These are phyloP conservation scores for Calonectria pseudoturangicola DNA, from an alignment of 2,329 filamentous ascomycete genomes.

Conservation along the genomic window DNA sequence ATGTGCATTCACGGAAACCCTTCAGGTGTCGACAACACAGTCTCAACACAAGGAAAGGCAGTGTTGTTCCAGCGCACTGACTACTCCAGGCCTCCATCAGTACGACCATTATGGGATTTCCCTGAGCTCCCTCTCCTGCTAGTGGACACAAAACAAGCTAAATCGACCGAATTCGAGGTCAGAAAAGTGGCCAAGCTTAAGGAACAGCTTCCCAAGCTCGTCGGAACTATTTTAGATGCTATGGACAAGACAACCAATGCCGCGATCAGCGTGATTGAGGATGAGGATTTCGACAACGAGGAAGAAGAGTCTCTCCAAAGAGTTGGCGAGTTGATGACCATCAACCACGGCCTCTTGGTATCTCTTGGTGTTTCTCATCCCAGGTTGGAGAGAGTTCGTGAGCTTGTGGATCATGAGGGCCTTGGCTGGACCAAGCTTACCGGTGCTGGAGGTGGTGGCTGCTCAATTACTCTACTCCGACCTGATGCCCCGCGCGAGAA, in stretches of 20 bases:
- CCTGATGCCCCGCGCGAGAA: conserved; percentile 75
- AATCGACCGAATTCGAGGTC: conserved; percentile 90
- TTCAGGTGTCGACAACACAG: conserved; percentile 97
- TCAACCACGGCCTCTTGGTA: conserved; percentile 96
- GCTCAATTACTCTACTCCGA: conserved; percentile 92
- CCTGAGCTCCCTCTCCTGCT: conserved; percentile 93
- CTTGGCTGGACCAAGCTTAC: conserved; percentile 99
- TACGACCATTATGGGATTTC: conserved; percentile 88
- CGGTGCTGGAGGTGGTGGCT: conserved; percentile 95
- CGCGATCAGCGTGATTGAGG: conserved; percentile 72
- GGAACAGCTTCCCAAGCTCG: conserved; percentile 83
- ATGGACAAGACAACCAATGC: conserved; percentile 83
- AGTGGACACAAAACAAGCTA: conserved; percentile 90
- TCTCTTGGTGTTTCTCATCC: conserved; percentile 96
- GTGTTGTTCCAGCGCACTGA: conserved; percentile 91
- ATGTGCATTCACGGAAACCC: conserved; percentile 99
- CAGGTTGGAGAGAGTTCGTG: conserved; percentile 91
- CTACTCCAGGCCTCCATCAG: conserved; percentile 84
- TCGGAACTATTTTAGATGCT: conserved; percentile 87
- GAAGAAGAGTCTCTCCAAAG: conserved; percentile 79
- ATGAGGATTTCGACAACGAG: conserved; percentile 80
- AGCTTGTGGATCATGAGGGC: conserved; percentile 90
- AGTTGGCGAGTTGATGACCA: conserved; percentile 90
- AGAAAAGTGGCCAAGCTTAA: conserved; percentile 87
- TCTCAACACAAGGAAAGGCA: conserved; percentile 93